These are phyloP conservation scores for Phaeoacremonium minimum DNA, from an alignment of 2,329 filamentous ascomycete species.

Conservation along the genomic window DNA sequence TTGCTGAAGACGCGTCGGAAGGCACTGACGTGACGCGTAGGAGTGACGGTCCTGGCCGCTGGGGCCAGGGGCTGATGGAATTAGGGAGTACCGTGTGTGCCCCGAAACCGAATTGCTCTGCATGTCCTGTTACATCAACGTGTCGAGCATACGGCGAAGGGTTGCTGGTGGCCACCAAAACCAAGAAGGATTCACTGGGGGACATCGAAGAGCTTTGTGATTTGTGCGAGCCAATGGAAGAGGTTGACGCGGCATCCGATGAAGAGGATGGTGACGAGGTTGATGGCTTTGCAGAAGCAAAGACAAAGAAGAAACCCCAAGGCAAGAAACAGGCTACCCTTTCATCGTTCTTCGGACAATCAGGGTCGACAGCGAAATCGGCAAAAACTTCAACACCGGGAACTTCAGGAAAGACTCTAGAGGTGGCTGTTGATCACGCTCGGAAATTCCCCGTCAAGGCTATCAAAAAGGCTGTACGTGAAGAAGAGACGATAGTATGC, in stretches of 20 bases:
- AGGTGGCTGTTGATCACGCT: conserved; percentile 37
- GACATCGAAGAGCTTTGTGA: conserved; percentile 49
- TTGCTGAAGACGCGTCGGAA: conserved; percentile 32
- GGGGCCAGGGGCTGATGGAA: conserved; percentile 65
- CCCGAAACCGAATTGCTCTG: conserved; percentile 51
- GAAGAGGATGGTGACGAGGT: conserved; percentile 10
- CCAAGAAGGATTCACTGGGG: conserved; percentile 7
- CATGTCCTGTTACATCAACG: conserved; percentile 45
- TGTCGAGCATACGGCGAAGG: conserved; percentile 50
- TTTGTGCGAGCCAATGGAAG: conserved; percentile 42
- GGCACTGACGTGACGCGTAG: conserved; percentile 11
- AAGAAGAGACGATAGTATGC: conserved; percentile 50
- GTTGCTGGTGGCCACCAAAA: conserved; percentile 22
- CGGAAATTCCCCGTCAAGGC: conserved; percentile 46
- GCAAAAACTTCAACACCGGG: too few relatives aligned
- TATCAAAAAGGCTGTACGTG: conserved; percentile 46
- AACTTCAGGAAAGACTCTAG: too few relatives aligned
- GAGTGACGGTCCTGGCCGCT: conserved; percentile 51
- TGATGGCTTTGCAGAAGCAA: neutral
- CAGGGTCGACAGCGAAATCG: neutral
- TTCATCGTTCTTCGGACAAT: conserved; percentile 27
- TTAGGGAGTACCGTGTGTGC: conserved; percentile 59
- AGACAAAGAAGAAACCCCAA: conserved; percentile 2
- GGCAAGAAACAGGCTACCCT: conserved; percentile 22
- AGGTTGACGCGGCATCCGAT: conserved; percentile 19